Conservation (phyloP, 1,284 basidiomycete genomes). For the Fistulinella cinereoalba region DNA sequence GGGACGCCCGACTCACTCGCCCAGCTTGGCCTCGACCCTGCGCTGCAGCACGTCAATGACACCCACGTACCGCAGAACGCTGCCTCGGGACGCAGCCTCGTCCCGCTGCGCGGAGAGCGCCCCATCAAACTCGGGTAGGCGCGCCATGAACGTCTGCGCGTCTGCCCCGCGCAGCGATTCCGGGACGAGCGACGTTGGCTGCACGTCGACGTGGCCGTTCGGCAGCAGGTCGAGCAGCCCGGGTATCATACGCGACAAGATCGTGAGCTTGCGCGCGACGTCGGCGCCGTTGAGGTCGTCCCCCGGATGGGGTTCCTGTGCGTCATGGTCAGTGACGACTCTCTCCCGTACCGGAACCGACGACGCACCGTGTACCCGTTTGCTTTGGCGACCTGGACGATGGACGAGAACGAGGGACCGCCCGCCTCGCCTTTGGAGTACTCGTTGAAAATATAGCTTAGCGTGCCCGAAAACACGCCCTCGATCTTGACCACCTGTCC, state of each 20-base stretch:
- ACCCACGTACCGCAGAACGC: constrained; percentile 92
- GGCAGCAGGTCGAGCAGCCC: constrained; percentile 54
- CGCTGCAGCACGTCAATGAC: constrained; percentile 74
- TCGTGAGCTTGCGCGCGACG: constrained; percentile 95
- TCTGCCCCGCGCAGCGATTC: constrained; percentile 65
- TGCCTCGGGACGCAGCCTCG: constrained; percentile 74
- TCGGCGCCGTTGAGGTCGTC: constrained; percentile 97
- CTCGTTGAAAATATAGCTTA: constrained; percentile 99
- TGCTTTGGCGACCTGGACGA: constrained; percentile 86
- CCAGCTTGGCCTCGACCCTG: constrained; percentile 73
- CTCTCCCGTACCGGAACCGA: too few relatives aligned
- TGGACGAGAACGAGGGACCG: constrained; percentile 78
- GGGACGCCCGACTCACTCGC: constrained; percentile 56
- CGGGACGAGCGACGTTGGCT: constrained; percentile 87
- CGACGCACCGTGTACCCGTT: constrained; percentile 84
- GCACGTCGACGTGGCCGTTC: constrained; percentile 76
- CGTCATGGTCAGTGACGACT: constrained; percentile 6
- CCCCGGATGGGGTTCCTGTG: constrained; percentile 92
- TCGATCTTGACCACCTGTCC: constrained; percentile 72
- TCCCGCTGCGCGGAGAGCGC: constrained; percentile 76
- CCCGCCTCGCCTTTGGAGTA: constrained; percentile 69
- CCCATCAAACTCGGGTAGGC: constrained; percentile 82
- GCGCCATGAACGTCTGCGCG: constrained; percentile 80
- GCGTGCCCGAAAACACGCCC: constrained; percentile 90
- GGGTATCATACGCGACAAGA: constrained; percentile 80